A percentile compares a stretch with the other conserved stretches of the same genome.
These are phyloP conservation scores for Micractinium conductrix DNA, from an alignment of 139 green algal genomes.

Conservation along the genomic window DNA sequence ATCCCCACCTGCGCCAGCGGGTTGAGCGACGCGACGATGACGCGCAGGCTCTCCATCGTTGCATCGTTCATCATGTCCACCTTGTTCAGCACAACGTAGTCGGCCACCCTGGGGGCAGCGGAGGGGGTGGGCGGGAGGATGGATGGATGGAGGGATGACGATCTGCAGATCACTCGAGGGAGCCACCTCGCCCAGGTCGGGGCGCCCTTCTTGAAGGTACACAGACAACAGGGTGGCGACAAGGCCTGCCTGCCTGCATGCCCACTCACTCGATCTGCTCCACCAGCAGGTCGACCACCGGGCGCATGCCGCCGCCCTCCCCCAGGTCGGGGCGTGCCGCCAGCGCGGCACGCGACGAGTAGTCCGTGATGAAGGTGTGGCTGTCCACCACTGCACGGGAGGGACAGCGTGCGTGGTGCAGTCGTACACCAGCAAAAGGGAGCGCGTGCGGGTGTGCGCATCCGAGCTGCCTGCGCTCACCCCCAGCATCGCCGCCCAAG, in stretches of 20 bases:
- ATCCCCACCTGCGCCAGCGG: constrained; percentile 70
- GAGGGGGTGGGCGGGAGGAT: neutral
- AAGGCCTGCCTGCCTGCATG: no score
- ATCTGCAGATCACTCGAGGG: neutral
- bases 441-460: no score
- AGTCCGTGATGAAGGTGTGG: constrained; percentile 84
- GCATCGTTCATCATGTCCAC: constrained; percentile 64
- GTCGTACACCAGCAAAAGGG: no score
- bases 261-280: constrained; percentile 82
- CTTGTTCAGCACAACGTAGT: constrained; percentile 96
- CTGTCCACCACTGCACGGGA: constrained; percentile 58
- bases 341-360: constrained; percentile 67
- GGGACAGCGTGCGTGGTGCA: neutral
- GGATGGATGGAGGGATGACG: neutral
- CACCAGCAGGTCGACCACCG: constrained; percentile 94
- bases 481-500: no score
- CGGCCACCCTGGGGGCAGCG: constrained; percentile 61
- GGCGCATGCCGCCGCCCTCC: constrained; percentile 82
- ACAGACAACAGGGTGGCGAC: no score
- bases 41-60: constrained; percentile 63
- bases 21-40: constrained; percentile 84
- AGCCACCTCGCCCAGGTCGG: neutral
- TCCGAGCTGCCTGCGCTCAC: no score
- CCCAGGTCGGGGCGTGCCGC: constrained; percentile 87
- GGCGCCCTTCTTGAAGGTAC: no score